A percentile compares a stretch with the other conserved stretches of the same genome.
Evolutionary conservation across 2,329 filamentous ascomycete genomes (phyloP).

Genomic region (Pyrenochaeta sp.): DNA sequence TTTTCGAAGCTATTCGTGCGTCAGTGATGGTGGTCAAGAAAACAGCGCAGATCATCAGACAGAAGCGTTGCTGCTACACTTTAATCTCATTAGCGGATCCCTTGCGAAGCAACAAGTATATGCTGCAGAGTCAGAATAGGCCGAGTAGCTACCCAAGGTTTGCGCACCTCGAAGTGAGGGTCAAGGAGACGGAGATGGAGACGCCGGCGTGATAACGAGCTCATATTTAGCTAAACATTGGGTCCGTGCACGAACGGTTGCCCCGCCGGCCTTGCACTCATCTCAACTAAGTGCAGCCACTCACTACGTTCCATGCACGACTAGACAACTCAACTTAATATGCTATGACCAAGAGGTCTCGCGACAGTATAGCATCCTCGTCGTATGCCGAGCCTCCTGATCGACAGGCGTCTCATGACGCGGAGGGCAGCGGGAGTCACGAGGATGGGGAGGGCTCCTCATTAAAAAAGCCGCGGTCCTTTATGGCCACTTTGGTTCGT

Average conservation of each 20-base stretch:
- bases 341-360: slow-evolving; percentile 50
- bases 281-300: slow-evolving; percentile 1
- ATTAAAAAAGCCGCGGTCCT: slow-evolving; percentile 45
- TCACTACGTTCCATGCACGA: slow-evolving; percentile 10
- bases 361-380: slow-evolving; percentile 29
- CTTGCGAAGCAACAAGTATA: background rate
- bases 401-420: slow-evolving; percentile 28
- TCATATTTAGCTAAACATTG: background rate
- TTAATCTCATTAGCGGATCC: background rate
- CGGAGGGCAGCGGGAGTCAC: slow-evolving; percentile 32
- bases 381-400: slow-evolving; percentile 26
- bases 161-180: background rate
- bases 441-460: slow-evolving; percentile 35
- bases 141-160: background rate
- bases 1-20: background rate
- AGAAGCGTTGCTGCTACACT: background rate
- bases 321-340: slow-evolving; percentile 14
- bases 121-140: background rate
- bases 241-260: background rate
- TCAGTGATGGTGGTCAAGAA: background rate
- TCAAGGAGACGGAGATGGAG: slow-evolving; percentile 1
- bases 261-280: slow-evolving; percentile 1
- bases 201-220: background rate
- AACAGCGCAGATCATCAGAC: background rate
- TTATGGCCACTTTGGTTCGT: slow-evolving; percentile 47